Conservation (phyloP, 1,284 basidiomycete genomes). For the Marasmius fiardii region DNA sequence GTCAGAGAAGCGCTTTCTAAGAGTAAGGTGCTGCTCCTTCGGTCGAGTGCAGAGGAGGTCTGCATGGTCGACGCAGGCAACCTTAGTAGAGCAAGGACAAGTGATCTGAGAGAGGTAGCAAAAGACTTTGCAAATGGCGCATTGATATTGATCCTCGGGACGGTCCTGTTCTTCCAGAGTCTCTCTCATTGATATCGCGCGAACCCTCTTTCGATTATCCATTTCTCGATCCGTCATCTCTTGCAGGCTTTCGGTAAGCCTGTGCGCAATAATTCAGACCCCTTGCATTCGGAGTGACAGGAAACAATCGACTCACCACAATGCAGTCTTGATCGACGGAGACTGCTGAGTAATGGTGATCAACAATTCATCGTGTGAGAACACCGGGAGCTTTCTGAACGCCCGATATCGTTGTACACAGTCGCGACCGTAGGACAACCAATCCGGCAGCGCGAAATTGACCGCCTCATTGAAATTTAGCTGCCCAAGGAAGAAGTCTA, state of each 20-base stretch:
- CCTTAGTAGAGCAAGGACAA: slow-evolving; percentile 72
- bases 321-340: slow-evolving; percentile 87
- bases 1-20: slow-evolving; percentile 84
- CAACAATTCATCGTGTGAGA: slow-evolving; percentile 96
- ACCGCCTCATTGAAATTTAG: slow-evolving; percentile 99
- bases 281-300: slow-evolving; percentile 16
- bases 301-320: slow-evolving; percentile 63
- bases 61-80: slow-evolving; percentile 87
- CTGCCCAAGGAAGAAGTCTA: slow-evolving; percentile 33
- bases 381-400: slow-evolving; percentile 92
- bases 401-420: slow-evolving; percentile 88
- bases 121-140: slow-evolving; percentile 90
- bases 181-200: slow-evolving; percentile 61
- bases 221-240: slow-evolving; percentile 92
- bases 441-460: slow-evolving; percentile 97
- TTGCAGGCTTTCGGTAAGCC: slow-evolving; percentile 79
- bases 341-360: slow-evolving; percentile 95
- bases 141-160: slow-evolving; percentile 94
- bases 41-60: slow-evolving; percentile 74
- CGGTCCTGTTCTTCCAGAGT: slow-evolving; percentile 77
- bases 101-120: slow-evolving; percentile 94
- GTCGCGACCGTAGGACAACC: slow-evolving; percentile 85
- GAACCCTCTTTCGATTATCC: slow-evolving; percentile 58
- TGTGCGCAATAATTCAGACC: slow-evolving; percentile 29
- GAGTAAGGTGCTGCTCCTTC: slow-evolving; percentile 47